phyloP scores from a whole-genome alignment of 768 basidiomycete genomes.

The Tylopilus rubrobrunneus region DNA sequence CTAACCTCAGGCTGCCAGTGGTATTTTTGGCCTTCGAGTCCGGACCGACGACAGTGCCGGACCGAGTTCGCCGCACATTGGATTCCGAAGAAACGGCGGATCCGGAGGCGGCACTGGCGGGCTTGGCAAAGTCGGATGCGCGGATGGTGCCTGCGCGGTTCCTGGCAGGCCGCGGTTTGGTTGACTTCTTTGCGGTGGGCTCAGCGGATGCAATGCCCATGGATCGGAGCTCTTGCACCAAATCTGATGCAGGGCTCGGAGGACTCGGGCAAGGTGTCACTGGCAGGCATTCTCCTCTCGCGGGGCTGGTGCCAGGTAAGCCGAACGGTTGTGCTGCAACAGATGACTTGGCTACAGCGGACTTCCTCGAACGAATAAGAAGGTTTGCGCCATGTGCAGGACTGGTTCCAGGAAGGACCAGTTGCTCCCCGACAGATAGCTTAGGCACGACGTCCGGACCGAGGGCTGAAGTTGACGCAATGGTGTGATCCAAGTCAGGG shows the following conservation, averaged over 20 bases:
- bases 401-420: conserved; percentile 14
- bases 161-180: conserved; percentile 15
- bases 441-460: not conserved
- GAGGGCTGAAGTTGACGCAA: not conserved
- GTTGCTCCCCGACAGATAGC: not conserved
- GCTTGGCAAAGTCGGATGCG: conserved; percentile 40
- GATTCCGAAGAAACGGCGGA: not conserved
- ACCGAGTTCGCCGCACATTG: conserved; percentile 41
- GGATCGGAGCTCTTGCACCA: conserved; percentile 20
- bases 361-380: not conserved
- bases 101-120: conserved; percentile 2
- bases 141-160: conserved; percentile 50
- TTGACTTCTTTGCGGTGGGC: conserved; percentile 11
- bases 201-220: conserved; percentile 16
- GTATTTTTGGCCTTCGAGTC: conserved; percentile 15
- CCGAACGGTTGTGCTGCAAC: not conserved
- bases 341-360: conserved; percentile 4
- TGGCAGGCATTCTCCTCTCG: not conserved
- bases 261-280: no score
- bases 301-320: conserved; percentile 18
- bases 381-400: conserved; percentile 5
- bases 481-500: conserved; percentile 1
- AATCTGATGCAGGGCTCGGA: conserved; percentile 18
- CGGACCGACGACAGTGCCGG: conserved; percentile 43
- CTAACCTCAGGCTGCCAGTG: no score